Conservation (phyloP, 208 protist species). For the Blechomonas ayalai region DNA sequence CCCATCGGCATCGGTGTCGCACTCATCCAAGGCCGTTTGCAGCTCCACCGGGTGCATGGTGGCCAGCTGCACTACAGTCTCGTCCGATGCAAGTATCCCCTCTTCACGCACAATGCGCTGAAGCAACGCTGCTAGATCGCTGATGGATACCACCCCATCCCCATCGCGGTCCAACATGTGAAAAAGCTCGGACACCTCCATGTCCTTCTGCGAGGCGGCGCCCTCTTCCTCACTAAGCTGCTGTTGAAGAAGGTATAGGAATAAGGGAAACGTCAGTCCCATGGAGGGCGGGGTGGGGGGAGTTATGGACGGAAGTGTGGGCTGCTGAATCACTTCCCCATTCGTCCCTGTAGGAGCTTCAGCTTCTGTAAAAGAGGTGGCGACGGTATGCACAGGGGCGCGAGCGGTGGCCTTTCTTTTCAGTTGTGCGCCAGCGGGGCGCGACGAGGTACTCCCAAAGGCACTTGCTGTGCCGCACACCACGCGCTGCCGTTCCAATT, state of each 20-base stretch:
- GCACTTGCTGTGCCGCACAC: too few relatives aligned
- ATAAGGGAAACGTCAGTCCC: slow-evolving; percentile 41
- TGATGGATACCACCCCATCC: slow-evolving; percentile 41
- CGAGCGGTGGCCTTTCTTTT: neutral
- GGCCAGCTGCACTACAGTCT: slow-evolving; percentile 27
- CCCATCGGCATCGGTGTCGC: slow-evolving; percentile 65
- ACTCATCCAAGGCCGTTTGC: slow-evolving; percentile 32
- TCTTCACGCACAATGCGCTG: slow-evolving; percentile 21
- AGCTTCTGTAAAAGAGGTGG: neutral
- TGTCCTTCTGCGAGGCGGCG: slow-evolving; percentile 6
- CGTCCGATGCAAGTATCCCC: slow-evolving; percentile 22
- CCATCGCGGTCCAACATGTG: slow-evolving; percentile 33
- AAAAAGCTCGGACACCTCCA: slow-evolving; percentile 34
- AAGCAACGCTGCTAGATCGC: slow-evolving; percentile 33
- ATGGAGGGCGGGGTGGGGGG: neutral
- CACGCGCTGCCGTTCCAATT: slow-evolving; percentile 1
- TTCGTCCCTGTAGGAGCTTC: slow-evolving; percentile 1
- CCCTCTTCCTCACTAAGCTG: slow-evolving; percentile 11
- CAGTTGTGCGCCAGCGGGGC: neutral
- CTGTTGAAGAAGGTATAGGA: slow-evolving; percentile 54
- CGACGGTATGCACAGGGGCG: neutral
- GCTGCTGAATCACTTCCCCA: too few relatives aligned
- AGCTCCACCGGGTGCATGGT: slow-evolving; percentile 52
- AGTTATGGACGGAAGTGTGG: neutral
- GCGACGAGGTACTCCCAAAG: neutral